A percentile compares a stretch with the other conserved stretches of the same genome.
These are phyloP conservation scores for Aspergillus asperescens DNA, from an alignment of 495 filamentous ascomycete genomes.

Conservation along the genomic window DNA sequence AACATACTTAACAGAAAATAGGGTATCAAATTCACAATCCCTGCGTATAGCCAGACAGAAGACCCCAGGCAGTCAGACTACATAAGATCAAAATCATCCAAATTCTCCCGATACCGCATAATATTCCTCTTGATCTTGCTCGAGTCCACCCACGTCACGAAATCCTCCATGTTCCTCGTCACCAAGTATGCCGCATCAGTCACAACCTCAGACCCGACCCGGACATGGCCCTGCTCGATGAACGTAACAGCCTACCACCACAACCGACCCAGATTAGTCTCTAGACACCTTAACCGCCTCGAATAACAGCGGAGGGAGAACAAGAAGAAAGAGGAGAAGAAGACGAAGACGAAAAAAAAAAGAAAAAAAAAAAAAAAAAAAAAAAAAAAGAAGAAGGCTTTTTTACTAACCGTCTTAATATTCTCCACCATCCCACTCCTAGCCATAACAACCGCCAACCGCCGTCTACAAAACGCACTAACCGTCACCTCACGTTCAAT, in stretches of 20 bases:
- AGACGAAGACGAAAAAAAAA: constrained; percentile 4
- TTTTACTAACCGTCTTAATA: constrained; percentile 56
- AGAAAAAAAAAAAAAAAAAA: constrained; percentile 11
- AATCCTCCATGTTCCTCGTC: constrained; percentile 83
- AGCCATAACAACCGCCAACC: constrained; percentile 84
- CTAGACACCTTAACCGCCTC: too few relatives aligned
- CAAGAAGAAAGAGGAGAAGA: neutral
- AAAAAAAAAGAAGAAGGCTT: constrained; percentile 9
- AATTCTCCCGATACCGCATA: constrained; percentile 84
- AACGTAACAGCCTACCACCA: constrained; percentile 61
- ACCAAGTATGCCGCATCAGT: constrained; percentile 63
- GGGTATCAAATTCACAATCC: constrained; percentile 4
- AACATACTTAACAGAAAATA: neutral
- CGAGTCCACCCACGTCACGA: constrained; percentile 92
- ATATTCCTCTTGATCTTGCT: constrained; percentile 97
- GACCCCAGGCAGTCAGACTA: constrained; percentile 26
- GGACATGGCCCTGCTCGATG: constrained; percentile 92
- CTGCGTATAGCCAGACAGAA: too few relatives aligned
- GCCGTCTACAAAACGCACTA: constrained; percentile 69
- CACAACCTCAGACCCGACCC: constrained; percentile 86
- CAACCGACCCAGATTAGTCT: neutral
- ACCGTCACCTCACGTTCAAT: constrained; percentile 87
- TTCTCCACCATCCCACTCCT: constrained; percentile 83
- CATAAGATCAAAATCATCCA: constrained; percentile 94
- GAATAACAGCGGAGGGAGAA: too few relatives aligned